phyloP scores from a whole-genome alignment of 2,329 filamentous ascomycete species.

The Penicillium sp. region DNA sequence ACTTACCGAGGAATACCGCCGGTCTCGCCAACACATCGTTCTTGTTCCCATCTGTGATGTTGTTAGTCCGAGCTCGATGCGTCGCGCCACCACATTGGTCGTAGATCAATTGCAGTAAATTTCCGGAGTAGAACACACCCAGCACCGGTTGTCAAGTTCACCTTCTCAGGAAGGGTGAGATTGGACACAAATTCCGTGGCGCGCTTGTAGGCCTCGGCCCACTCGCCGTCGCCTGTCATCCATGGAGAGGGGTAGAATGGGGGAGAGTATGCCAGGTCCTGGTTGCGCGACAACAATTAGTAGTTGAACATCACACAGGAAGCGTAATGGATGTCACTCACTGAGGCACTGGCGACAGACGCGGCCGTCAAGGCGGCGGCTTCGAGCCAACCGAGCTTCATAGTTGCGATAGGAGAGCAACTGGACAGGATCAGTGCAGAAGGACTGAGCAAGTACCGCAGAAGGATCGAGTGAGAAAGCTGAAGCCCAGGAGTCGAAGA shows the following conservation, averaged over 20 bases:
- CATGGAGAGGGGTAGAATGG: constrained; percentile 87
- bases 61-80: not conserved
- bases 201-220: constrained; percentile 75
- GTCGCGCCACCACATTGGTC: not conserved
- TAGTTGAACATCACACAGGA: not conserved
- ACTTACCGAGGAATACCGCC: constrained; percentile 50
- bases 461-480: not conserved
- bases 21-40: constrained; percentile 76
- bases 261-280: constrained; percentile 53
- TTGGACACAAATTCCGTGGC: constrained; percentile 80
- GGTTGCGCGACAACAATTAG: constrained; percentile 12
- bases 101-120: not conserved
- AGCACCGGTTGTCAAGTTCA: constrained; percentile 90
- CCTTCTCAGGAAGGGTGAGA: constrained; percentile 83
- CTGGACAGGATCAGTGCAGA: not conserved
- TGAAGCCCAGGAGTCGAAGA: not conserved
- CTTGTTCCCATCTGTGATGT: constrained; percentile 63
- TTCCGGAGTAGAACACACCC: too few species aligned
- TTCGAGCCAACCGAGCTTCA: constrained; percentile 43
- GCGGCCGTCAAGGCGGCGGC: constrained; percentile 36
- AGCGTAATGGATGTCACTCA: constrained; percentile 19
- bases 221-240: constrained; percentile 74
- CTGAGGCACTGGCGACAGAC: constrained; percentile 38
- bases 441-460: constrained; percentile 5
- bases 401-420: constrained; percentile 22